Conservation (phyloP, 2,329 filamentous ascomycete species). For the Fusarium hostae region DNA sequence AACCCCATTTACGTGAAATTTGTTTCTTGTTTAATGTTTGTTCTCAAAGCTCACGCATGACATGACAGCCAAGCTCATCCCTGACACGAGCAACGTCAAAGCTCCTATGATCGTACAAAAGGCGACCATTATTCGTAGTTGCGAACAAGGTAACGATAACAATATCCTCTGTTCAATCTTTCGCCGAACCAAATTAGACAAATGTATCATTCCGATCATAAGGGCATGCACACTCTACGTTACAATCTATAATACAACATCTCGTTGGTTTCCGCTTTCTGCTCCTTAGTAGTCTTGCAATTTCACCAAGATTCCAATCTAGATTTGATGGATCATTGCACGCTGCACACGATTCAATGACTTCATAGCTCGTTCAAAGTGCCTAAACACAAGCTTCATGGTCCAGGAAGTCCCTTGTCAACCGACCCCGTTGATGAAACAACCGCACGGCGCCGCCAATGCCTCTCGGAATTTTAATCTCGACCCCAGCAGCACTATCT, state of each 20-base stretch:
- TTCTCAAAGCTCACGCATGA: neutral
- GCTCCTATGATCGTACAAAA: neutral
- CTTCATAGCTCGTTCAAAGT: conserved; percentile 13
- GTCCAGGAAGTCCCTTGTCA: neutral
- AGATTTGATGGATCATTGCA: neutral
- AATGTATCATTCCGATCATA: neutral
- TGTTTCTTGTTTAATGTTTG: conserved; percentile 1
- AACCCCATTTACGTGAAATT: neutral
- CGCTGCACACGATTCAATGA: conserved; percentile 5
- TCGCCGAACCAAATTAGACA: neutral
- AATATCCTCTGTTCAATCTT: neutral
- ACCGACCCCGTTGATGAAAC: conserved; percentile 19
- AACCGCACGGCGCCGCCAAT: conserved; percentile 3
- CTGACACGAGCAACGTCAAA: neutral
- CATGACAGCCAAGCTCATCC: conserved; percentile 5
- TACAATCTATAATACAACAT: neutral
- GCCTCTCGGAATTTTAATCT: conserved; percentile 16
- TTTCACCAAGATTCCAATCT: conserved; percentile 1
- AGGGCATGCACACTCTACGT: neutral
- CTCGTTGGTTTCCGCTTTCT: no score
- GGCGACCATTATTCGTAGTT: neutral
- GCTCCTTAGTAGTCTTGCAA: neutral
- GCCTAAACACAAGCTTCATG: neutral
- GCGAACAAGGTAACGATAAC: neutral
- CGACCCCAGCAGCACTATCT: conserved; percentile 23